Evolutionary conservation across 2,329 filamentous ascomycete genomes (phyloP), one percentile per base, ranked within the genome.

Genomic region (Lachnellula hyalina): DNA sequence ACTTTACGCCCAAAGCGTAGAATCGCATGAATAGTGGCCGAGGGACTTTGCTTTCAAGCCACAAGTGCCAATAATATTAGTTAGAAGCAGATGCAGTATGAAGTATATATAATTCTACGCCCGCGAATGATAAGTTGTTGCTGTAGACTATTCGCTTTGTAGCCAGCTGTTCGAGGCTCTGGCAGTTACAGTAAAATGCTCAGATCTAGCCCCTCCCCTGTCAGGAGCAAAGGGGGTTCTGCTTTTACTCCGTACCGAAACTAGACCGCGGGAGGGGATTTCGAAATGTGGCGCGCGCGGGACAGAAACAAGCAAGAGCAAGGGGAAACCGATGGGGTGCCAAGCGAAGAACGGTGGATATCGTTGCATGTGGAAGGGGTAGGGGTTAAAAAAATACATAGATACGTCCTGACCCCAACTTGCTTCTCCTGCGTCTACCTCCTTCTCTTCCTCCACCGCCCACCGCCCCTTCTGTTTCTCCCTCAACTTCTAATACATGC

Each of bases 191-290:
- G n/a, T n/a, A 6, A 46, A 46, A 28, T 21, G 17, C 12, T 15
- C 12, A 38, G 12, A 38, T 15, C 36, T 38, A 38, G 36, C 21
- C 21, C 21, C 21, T 21, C n/a, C n/a, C n/a, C n/a, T 38, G 36
- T 15, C n/a, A 38, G 36, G 36, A 38, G 36, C 36, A 8, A n/a
- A n/a, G 14, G 11, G 12, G 42, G 32, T 21, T n/a, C 35, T 7
- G 44, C 41, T 54, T 50, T 25, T 54, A 40, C n/a, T n/a, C n/a
- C n/a, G n/a, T n/a, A n/a, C 52, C 52, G 52, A 54, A 50, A 47
- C 32, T n/a, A 49, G 25, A 17, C 52, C 52, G 47, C 28, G 51
- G 25, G 44, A 28, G 44, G 2, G 19, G 19, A 38, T n/a, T 38
- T 38, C 12, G 12, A 5, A 38, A 38, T 5, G 1, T 6, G 35